Conservation (phyloP, 345 rosid species). For the Leavenworthia alabamica region DNA sequence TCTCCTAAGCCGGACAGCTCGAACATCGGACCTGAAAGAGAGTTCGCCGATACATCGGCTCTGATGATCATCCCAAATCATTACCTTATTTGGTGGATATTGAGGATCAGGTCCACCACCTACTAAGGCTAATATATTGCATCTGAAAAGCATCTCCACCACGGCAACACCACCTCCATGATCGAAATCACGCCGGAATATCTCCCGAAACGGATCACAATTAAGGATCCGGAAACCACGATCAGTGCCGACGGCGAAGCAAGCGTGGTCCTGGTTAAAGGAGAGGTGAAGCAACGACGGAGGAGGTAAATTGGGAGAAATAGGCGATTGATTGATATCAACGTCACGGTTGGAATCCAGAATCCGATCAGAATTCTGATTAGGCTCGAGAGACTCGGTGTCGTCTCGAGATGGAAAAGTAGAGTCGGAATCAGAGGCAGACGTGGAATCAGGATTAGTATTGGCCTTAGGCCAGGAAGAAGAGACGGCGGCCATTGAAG, state of each 20-base stretch:
- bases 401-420: conserved; percentile 18
- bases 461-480: conserved; percentile 47
- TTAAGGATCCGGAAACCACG: conserved; percentile 91
- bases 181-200: conserved; percentile 84
- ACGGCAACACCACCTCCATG: conserved; percentile 67
- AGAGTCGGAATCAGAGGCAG: conserved; percentile 16
- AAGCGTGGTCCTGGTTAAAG: conserved; percentile 82
- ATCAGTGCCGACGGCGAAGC: conserved; percentile 85
- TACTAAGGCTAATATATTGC: conserved; percentile 83
- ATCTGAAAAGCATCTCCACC: conserved; percentile 86
- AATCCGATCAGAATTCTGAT: conserved; percentile 6
- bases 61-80: conserved; percentile 96
- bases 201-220: conserved; percentile 92
- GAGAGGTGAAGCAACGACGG: conserved; percentile 57
- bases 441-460: conserved; percentile 13
- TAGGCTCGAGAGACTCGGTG: conserved; percentile 29
- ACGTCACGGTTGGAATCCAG: conserved; percentile 14
- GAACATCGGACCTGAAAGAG: conserved; percentile 78
- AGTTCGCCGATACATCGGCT: conserved; percentile 83
- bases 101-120: conserved; percentile 92
- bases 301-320: conserved; percentile 27
- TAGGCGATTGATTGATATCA: conserved; percentile 22
- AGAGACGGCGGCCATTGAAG: conserved; percentile 66
- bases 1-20: conserved; percentile 68
- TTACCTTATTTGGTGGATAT: conserved; percentile 72